phyloP scores from a whole-genome alignment of 2,329 filamentous ascomycete species.

The Arthroderma sp. region DNA sequence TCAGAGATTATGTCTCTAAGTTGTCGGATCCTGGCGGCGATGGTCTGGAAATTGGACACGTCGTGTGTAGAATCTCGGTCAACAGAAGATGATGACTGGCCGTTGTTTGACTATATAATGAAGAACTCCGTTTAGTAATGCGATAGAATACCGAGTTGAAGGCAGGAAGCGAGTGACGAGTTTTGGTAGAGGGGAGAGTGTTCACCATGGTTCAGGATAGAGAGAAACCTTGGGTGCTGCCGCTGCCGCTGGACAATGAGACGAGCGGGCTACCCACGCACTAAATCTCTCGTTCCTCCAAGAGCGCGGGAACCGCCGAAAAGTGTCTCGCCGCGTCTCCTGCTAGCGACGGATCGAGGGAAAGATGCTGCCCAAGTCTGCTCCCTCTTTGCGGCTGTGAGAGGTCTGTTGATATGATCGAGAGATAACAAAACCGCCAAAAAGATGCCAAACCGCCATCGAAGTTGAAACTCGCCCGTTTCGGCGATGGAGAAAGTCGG shows the following conservation, averaged over 20 bases:
- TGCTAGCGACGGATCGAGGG: neutral
- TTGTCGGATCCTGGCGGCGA: neutral
- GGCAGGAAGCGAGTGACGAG: neutral
- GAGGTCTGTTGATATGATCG: no score
- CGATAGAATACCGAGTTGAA: neutral
- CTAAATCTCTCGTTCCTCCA: neutral
- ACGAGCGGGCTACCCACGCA: neutral
- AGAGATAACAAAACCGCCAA: no score
- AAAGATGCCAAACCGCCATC: no score
- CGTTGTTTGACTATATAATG: neutral
- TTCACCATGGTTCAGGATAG: neutral
- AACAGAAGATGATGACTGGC: neutral
- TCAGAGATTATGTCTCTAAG: conserved; percentile 1
- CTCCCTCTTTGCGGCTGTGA: neutral
- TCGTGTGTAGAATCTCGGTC: neutral
- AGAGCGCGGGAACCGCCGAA: neutral
- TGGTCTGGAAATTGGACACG: neutral
- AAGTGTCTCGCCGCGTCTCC: neutral
- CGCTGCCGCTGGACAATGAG: neutral
- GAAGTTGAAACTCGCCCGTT: neutral
- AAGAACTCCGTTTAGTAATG: neutral
- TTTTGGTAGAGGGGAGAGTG: neutral
- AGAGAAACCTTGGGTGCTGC: neutral
- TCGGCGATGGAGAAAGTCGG: neutral
- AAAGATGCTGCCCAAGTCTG: neutral